Evolutionary conservation across 2,329 filamentous ascomycete genomes (phyloP).

Genomic region (Nemania serpens): DNA sequence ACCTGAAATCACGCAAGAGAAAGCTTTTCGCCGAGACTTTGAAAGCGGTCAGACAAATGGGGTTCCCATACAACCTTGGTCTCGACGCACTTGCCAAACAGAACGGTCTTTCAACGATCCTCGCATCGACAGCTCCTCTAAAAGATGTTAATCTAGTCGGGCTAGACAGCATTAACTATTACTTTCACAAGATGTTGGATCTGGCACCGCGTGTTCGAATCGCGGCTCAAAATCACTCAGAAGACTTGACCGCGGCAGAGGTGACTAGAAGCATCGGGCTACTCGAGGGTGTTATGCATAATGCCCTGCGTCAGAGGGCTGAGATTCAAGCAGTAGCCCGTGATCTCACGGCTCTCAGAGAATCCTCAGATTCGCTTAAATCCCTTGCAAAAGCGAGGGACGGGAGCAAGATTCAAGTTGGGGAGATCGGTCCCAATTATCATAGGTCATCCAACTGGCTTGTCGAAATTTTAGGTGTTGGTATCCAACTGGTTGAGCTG

Average conservation of each 20-base stretch:
- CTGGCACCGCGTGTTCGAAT: conserved; percentile 70
- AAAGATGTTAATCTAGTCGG: conserved; percentile 37
- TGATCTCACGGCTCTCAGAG: conserved; percentile 47
- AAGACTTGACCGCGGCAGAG: conserved; percentile 82
- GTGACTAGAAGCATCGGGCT: conserved; percentile 79
- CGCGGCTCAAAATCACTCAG: conserved; percentile 73
- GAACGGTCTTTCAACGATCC: conserved; percentile 68
- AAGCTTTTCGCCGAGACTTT: conserved; percentile 89
- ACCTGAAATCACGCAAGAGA: conserved; percentile 88
- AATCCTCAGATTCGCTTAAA: conserved; percentile 44
- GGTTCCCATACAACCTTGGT: conserved; percentile 81
- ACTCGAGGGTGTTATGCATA: conserved; percentile 80
- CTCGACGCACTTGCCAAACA: conserved; percentile 75
- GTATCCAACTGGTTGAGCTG: conserved; percentile 63
- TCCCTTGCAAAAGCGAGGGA: conserved; percentile 40
- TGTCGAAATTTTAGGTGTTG: conserved; percentile 68
- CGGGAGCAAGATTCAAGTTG: conserved; percentile 29
- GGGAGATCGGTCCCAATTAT: conserved; percentile 33
- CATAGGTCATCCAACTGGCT: conserved; percentile 60
- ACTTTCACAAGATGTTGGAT: conserved; percentile 80
- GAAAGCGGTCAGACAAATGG: conserved; percentile 84
- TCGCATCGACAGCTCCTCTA: conserved; percentile 61
- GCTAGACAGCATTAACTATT: conserved; percentile 63
- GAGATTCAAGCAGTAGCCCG: conserved; percentile 49
- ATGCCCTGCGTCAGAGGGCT: conserved; percentile 64